Evolutionary conservation across 2,329 filamentous ascomycete genomes (phyloP), one percentile per base, ranked within the genome.

Genomic region (Apiospora arundinis): DNA sequence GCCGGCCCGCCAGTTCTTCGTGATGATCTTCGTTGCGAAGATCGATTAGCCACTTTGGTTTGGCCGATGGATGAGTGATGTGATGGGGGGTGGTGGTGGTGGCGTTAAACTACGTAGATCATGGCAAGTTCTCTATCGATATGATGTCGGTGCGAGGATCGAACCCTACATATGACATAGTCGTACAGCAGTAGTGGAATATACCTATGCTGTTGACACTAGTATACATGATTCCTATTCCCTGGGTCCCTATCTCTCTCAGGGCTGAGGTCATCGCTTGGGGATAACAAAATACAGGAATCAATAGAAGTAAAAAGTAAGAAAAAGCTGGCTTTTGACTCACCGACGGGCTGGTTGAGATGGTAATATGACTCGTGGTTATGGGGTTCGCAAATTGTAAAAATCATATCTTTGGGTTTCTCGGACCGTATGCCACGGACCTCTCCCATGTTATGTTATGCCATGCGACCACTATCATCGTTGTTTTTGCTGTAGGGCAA

Each of bases 121-220:
- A 60, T 60, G 52, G 37, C 21, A 60, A 11, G 14, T 9, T 9
- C 25, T 12, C 25, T 32, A 1, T 45, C 14, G 12, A 45, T 16
- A 2, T 37, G 28, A 21, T 45, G 16, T 16, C 21, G 52, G 52
- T 16, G 9, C 28, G 28, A 60, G 32, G 16, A 21, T 60, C 52
- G 28, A 60, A 28, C 52, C 52, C 18, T 60, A 21, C 52, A n/a
- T 48, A 48, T 48, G 28, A 40, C 56, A 32, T 63, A 63, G 56
- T 12, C 32, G 2, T 48, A 21, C 42, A 45, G 42, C 28, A 14
- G 18, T 56, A 9, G 25, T 56, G 9, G 9, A 7, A 40, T 4
- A 11, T 4, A n/a, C 6, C 5, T 63, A 6, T 14, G 6, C 3
- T 32, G 11, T 7, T n/a, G 32, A n/a, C 9, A 40, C 32, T 37